Conservation (phyloP, 2,329 filamentous ascomycete species). For the Penicillium corylophilum region DNA sequence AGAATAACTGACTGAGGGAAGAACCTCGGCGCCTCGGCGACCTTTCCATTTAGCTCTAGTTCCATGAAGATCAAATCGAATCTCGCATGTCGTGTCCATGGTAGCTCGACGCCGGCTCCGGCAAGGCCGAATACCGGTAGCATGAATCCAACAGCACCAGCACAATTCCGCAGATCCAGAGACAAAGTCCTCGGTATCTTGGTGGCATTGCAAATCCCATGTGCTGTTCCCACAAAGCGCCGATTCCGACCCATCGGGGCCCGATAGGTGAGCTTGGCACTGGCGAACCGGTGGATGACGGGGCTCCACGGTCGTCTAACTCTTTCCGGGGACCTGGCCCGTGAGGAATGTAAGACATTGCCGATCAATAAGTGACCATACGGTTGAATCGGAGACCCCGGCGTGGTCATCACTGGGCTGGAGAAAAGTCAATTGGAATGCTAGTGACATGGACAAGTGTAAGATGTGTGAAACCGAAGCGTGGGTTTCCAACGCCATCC, state of each 20-base stretch:
- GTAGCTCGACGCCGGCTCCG: background rate
- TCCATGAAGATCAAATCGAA: background rate
- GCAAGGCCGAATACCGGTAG: background rate
- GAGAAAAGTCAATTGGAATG: background rate
- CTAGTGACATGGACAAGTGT: background rate
- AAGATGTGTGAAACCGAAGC: background rate
- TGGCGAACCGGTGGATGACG: slow-evolving; percentile 5
- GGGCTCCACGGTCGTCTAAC: slow-evolving; percentile 8
- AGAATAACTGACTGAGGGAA: background rate
- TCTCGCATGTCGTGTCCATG: background rate
- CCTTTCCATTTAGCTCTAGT: background rate
- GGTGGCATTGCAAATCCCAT: background rate
- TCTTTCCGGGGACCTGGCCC: slow-evolving; percentile 3
- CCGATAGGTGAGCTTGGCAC: slow-evolving; percentile 6
- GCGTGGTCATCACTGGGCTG: background rate
- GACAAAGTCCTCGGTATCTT: background rate
- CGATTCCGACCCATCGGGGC: background rate
- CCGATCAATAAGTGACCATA: background rate
- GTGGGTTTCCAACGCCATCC: background rate
- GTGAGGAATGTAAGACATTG: background rate
- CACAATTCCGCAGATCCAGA: background rate
- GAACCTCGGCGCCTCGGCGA: slow-evolving; percentile 6
- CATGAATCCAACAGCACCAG: background rate
- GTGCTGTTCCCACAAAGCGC: background rate
- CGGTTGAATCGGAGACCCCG: background rate